These are phyloP conservation scores for Quercus cerris DNA, from an alignment of 306 rosid species.

Conservation along the genomic window DNA sequence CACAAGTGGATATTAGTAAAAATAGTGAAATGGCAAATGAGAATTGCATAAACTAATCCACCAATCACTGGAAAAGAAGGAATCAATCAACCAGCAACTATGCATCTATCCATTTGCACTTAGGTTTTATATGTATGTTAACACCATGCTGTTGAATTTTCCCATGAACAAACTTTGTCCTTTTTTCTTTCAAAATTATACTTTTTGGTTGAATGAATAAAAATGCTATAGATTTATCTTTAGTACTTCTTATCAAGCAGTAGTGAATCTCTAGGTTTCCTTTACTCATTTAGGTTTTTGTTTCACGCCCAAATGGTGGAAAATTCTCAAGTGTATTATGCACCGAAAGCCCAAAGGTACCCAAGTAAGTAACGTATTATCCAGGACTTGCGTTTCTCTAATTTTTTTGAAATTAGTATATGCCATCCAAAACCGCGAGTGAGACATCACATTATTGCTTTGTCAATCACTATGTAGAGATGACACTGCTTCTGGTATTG, in stretches of 20 bases:
- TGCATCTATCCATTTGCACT: background rate
- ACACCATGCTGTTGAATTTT: background rate
- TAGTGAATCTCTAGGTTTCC: background rate
- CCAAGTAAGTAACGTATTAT: conserved; percentile 41
- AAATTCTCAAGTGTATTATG: conserved; percentile 69
- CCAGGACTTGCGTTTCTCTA: background rate
- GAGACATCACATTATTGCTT: background rate
- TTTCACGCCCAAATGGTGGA: conserved; percentile 68
- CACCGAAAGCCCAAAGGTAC: conserved; percentile 49
- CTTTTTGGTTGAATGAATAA: background rate
- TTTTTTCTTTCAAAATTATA: background rate
- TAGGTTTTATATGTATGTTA: background rate
- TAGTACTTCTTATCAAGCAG: background rate
- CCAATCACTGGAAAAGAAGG: background rate
- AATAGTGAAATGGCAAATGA: background rate
- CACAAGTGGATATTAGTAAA: background rate
- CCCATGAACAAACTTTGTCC: background rate
- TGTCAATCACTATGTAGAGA: conserved; percentile 41
- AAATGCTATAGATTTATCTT: background rate
- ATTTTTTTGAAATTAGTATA: background rate
- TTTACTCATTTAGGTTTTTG: conserved; percentile 55
- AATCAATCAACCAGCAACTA: background rate
- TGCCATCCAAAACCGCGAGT: background rate
- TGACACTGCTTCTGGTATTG: conserved; percentile 63
- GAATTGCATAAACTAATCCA: background rate